Evolutionary conservation across 169 alveolate genomes (phyloP).

Genomic region (Eimeria maxima): DNA sequence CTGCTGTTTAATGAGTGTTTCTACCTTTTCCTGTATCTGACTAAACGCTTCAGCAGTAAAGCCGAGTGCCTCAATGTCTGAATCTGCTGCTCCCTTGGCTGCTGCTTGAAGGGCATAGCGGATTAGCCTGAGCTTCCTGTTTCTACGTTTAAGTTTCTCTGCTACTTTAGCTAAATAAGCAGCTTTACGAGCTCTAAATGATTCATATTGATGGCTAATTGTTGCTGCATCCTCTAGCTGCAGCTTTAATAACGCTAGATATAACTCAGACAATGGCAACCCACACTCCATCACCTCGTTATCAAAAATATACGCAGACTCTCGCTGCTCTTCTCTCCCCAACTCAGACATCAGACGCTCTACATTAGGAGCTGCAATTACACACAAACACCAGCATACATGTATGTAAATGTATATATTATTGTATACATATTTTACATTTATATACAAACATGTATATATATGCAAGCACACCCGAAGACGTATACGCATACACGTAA

Average conservation of each 20-base stretch:
- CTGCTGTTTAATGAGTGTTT: background rate
- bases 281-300: slow-evolving; percentile 84
- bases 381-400: too few relatives aligned
- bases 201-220: slow-evolving; percentile 84
- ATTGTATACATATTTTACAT: too few relatives aligned
- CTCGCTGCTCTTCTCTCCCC: slow-evolving; percentile 81
- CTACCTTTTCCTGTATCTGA: background rate
- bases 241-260: slow-evolving; percentile 85
- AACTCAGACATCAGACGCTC: slow-evolving; percentile 4
- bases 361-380: background rate
- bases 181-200: slow-evolving; percentile 82
- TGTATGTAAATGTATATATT: too few relatives aligned
- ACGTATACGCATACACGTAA: too few relatives aligned
- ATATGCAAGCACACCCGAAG: too few relatives aligned
- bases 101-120: slow-evolving; percentile 69
- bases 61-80: background rate
- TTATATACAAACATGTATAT: too few relatives aligned
- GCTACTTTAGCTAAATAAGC: slow-evolving; percentile 60
- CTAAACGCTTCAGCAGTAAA: background rate
- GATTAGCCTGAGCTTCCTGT: slow-evolving; percentile 82
- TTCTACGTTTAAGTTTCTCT: slow-evolving; percentile 59
- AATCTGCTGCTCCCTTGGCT: background rate
- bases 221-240: slow-evolving; percentile 83
- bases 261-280: slow-evolving; percentile 85
- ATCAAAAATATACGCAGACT: slow-evolving; percentile 85